These are phyloP conservation scores for Colletotrichum horii DNA, from an alignment of 2,329 filamentous ascomycete species.

Conservation along the genomic window DNA sequence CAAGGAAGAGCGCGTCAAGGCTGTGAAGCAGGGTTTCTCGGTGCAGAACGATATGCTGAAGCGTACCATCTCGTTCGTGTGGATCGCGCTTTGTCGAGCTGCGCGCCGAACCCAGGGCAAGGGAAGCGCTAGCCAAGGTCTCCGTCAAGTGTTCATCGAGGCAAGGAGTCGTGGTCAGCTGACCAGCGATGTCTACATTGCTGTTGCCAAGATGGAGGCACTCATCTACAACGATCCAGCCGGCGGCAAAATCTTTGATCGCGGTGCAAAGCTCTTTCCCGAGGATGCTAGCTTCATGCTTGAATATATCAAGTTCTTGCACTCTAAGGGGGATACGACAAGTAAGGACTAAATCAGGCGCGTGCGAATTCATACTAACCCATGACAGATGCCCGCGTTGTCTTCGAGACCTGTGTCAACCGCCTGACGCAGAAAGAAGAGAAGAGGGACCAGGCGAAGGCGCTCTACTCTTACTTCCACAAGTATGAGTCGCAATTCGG, in stretches of 20 bases:
- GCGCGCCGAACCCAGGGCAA: conserved; percentile 95
- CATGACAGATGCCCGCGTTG: conserved; percentile 81
- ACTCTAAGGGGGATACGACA: conserved; percentile 89
- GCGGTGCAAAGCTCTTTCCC: conserved; percentile 90
- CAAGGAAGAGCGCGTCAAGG: conserved; percentile 68
- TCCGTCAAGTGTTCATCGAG: conserved; percentile 87
- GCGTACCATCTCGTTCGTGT: conserved; percentile 87
- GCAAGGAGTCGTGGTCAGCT: conserved; percentile 86
- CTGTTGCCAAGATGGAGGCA: conserved; percentile 90
- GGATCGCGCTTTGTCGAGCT: conserved; percentile 92
- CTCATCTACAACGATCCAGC: conserved; percentile 94
- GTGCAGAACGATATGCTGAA: conserved; percentile 79
- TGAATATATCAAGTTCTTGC: conserved; percentile 94
- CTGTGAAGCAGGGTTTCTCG: conserved; percentile 70
- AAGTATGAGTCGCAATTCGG: conserved; percentile 95
- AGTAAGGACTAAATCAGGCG: conserved; percentile 62
- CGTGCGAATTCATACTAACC: conserved; percentile 20
- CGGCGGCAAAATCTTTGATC: conserved; percentile 94
- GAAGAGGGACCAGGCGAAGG: conserved; percentile 75
- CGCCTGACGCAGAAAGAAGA: conserved; percentile 80
- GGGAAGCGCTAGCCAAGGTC: conserved; percentile 67
- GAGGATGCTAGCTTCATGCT: conserved; percentile 93
- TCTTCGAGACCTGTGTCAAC: conserved; percentile 93
- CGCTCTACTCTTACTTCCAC: conserved; percentile 90
- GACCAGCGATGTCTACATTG: conserved; percentile 93